Evolutionary conservation across 257 asterid genomes (phyloP).

Genomic region (Ophiorrhiza pumila): DNA sequence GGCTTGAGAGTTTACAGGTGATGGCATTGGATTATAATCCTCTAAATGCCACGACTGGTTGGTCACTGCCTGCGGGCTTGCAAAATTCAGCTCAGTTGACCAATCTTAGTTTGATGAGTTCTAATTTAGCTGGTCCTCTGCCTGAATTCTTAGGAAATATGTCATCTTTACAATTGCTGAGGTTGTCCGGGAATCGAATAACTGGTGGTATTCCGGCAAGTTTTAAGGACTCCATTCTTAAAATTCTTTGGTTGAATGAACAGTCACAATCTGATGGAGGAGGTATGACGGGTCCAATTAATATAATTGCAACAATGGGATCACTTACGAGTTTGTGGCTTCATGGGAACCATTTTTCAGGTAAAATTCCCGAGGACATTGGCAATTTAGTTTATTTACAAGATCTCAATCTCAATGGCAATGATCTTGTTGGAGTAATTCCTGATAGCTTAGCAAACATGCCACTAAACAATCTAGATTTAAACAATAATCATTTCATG

Average conservation of each 20-base stretch:
- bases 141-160: constrained; percentile 72
- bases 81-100: constrained; percentile 59
- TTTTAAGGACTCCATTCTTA: constrained; percentile 50
- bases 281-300: constrained; percentile 72
- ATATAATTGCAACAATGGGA: constrained; percentile 45
- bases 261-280: constrained; percentile 57
- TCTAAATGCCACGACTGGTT: constrained; percentile 63
- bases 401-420: constrained; percentile 59
- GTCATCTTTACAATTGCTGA: constrained; percentile 68
- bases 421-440: constrained; percentile 70
- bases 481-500: constrained; percentile 73
- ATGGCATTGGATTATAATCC: constrained; percentile 73
- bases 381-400: constrained; percentile 51
- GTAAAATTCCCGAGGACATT: constrained; percentile 61
- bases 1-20: constrained; percentile 71
- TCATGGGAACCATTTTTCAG: constrained; percentile 78
- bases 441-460: constrained; percentile 55
- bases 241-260: constrained; percentile 60
- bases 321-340: constrained; percentile 80
- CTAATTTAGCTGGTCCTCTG: constrained; percentile 64
- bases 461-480: constrained; percentile 52
- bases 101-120: constrained; percentile 57
- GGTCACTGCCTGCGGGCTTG: constrained; percentile 64
- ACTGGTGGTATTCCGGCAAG: constrained; percentile 64
- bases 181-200: constrained; percentile 50